phyloP scores from a whole-genome alignment of 352 stramenopile species.

The Ophiocytium majus region DNA sequence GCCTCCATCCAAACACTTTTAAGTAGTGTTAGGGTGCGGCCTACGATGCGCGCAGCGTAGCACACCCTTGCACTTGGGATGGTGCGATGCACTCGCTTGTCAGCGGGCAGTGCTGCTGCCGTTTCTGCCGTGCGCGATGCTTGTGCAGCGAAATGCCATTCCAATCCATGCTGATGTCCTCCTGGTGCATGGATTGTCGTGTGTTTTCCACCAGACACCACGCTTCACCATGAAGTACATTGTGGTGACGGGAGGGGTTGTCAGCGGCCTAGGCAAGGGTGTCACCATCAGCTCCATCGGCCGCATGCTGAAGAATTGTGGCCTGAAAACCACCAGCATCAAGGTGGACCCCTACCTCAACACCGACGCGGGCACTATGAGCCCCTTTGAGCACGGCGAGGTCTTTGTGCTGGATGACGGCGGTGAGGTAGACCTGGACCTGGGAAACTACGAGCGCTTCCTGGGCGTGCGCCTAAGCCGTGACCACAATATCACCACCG shows the following conservation, averaged over 20 bases:
- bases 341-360: conserved; percentile 99
- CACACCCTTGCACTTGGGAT: no score
- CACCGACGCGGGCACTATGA: conserved; percentile 95
- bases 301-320: conserved; percentile 92
- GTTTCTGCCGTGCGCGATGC: no score
- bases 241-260: conserved; percentile 94
- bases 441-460: conserved; percentile 99
- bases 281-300: conserved; percentile 97
- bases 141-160: no score
- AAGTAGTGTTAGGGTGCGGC: no score
- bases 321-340: conserved; percentile 89
- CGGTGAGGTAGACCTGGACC: conserved; percentile 91
- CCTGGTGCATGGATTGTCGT: no score
- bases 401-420: conserved; percentile 98
- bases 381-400: conserved; percentile 87
- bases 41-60: no score
- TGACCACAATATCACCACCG: conserved; percentile 99
- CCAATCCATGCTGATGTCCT: no score
- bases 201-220: no score
- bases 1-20: no score
- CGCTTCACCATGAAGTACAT: conserved; percentile 95
- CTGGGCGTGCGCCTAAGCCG: conserved; percentile 58
- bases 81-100: no score
- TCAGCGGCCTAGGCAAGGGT: conserved; percentile 97
- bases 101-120: no score